Base-by-base conservation (phyloP, 805 yeast genomes). In the Grigorovia transvaalensis region DNA sequence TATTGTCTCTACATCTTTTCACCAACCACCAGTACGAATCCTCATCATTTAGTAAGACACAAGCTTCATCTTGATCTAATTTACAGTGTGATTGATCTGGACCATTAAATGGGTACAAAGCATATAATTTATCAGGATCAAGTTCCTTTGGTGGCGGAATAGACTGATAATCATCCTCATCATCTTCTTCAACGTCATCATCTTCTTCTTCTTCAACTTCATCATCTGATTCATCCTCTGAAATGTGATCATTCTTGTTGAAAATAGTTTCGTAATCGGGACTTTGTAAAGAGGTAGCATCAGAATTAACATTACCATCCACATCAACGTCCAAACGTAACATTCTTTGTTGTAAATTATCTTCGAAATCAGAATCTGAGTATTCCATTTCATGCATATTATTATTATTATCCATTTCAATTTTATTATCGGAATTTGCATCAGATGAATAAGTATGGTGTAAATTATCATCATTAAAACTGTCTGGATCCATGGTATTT, bases 11-110 rank as follows among this genome's bases (percentile, higher is more conserved):
- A 44, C 73, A 72, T 54, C 74, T 65, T 60, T 77, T 67, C 58
- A 93, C 91, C 11, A 91, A 73, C 98, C 99, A 93, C 99, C 99
- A 93, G 69, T 93, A 93, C 54, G 87, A 78, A 68, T 93, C 96
- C 48, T 85, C 82, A 63, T 93, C 99, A 63, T 88, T 89, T 40
- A 93, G 70, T 18, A 93, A 70, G 45, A 78, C 73, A 56, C 95
- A 91, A 1, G 95, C 82, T 60, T 88, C 96, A 62, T 91, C 90
- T 57, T 88, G 81, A 19, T 71, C 65, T 11, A 91, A 74, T 53
- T 84, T 81, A 58, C 96, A 85, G 69, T 91, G 99, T 46, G 93
- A 88, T 4, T 91, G 89, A 63, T 89, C 96, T 5, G 96, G 95
- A 1, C 97, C 98, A 49, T 75, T 76, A 60, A 93, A 91, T 49